Percentiles rank a stretch among this genome's conserved stretches.
Conservation (phyloP, 2,329 filamentous ascomycete species). For the Westerdykella aurantiaca region DNA sequence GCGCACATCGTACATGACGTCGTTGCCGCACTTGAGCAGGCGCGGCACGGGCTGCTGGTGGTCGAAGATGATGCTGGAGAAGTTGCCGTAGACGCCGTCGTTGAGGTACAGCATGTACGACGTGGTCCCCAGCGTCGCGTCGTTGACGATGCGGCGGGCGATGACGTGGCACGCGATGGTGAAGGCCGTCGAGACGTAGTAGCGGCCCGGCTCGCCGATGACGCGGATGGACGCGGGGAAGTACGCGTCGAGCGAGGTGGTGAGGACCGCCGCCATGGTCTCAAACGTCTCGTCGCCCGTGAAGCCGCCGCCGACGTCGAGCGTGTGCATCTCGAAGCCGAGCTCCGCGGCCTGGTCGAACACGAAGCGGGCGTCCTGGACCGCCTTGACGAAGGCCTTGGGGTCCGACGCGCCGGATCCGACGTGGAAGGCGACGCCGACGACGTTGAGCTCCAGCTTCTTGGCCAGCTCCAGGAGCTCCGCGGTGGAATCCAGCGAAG, state of each 20-base stretch:
- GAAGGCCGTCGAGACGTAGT: constrained; percentile 90
- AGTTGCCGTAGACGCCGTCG: constrained; percentile 96
- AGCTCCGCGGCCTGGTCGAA: constrained; percentile 76
- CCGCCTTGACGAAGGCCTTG: constrained; percentile 82
- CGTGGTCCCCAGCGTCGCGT: constrained; percentile 58
- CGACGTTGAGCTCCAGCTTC: constrained; percentile 78
- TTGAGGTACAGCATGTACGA: constrained; percentile 98
- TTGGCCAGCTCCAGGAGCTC: constrained; percentile 74
- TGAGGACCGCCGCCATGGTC: constrained; percentile 75
- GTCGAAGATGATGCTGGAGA: constrained; percentile 98
- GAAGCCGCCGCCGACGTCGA: constrained; percentile 94
- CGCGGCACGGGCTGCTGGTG: constrained; percentile 87
- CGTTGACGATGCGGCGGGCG: constrained; percentile 79
- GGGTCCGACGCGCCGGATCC: constrained; percentile 94
- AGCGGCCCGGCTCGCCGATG: constrained; percentile 94
- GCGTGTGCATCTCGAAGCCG: constrained; percentile 75
- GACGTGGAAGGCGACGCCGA: constrained; percentile 96
- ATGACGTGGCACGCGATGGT: constrained; percentile 95
- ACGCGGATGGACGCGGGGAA: constrained; percentile 79
- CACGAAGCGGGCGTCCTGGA: constrained; percentile 79
- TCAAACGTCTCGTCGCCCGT: constrained; percentile 88
- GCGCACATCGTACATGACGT: constrained; percentile 50
- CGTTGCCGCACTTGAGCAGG: constrained; percentile 61
- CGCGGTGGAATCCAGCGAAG: constrained; percentile 74
- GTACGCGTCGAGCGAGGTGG: constrained; percentile 74